Evolutionary conservation across 75 land plant species (phyloP).

Genomic region (Sequoiadendron giganteum): DNA sequence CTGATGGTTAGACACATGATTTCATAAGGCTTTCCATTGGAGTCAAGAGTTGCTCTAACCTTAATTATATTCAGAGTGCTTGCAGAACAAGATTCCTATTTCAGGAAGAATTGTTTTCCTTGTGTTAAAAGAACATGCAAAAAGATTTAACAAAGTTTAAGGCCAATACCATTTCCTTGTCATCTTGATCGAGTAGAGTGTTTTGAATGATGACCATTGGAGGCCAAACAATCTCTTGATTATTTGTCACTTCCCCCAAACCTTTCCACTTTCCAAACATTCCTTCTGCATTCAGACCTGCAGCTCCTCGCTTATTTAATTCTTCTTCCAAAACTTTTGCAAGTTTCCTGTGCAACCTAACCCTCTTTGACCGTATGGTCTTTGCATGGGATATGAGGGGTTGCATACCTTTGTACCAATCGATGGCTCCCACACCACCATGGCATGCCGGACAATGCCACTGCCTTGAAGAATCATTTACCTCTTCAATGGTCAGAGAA

Average conservation of each 20-base stretch:
- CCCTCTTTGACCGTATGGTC: conserved; percentile 25
- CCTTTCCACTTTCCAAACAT: conserved; percentile 41
- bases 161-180: conserved; percentile 16
- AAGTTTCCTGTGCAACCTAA: conserved; percentile 29
- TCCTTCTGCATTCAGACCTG: conserved; percentile 2
- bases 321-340: conserved; percentile 38
- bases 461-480: conserved; percentile 27
- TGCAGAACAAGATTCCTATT: background rate
- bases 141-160: background rate
- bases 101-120: background rate
- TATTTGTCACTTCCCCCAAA: conserved; percentile 6
- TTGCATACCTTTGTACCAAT: conserved; percentile 37
- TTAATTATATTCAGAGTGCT: background rate
- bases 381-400: conserved; percentile 38
- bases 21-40: background rate
- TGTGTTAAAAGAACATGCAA: background rate
- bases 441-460: conserved; percentile 54
- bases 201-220: conserved; percentile 43
- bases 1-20: background rate
- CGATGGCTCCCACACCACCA: conserved; percentile 40
- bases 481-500: conserved; percentile 18
- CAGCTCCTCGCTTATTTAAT: conserved; percentile 21
- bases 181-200: conserved; percentile 18
- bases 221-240: conserved; percentile 38
- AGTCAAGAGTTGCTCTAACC: background rate